phyloP scores from a whole-genome alignment of 2,329 filamentous ascomycete species.

The Penicillium sp. region DNA sequence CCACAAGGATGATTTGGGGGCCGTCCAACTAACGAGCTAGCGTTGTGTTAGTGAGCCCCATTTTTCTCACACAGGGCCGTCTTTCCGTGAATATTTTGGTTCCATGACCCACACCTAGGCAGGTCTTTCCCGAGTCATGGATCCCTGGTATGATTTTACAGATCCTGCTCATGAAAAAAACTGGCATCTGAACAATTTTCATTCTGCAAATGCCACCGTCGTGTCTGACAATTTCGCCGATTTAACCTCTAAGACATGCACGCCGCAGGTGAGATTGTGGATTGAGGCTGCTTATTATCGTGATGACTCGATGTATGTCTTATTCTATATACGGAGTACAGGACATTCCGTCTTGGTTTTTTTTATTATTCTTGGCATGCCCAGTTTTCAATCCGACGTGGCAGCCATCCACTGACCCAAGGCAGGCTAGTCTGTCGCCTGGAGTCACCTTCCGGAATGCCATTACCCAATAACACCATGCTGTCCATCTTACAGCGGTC shows the following conservation, averaged over 20 bases:
- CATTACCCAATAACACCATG: conserved; percentile 24
- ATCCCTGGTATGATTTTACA: not conserved
- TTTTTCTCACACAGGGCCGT: not conserved
- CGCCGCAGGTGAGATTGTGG: not conserved
- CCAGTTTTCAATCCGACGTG: conserved; percentile 14
- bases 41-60: not conserved
- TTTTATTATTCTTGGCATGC: conserved; percentile 6
- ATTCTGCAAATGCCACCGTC: not conserved
- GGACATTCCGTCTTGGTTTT: not conserved
- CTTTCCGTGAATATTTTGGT: not conserved
- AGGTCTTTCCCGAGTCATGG: not conserved
- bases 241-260: not conserved
- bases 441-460: conserved; percentile 23
- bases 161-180: not conserved
- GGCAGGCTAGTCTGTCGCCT: conserved; percentile 27
- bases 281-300: not conserved
- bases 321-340: not conserved
- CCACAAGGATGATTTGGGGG: not conserved
- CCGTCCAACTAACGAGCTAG: not conserved
- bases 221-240: not conserved
- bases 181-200: not conserved
- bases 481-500: conserved; percentile 31
- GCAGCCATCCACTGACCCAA: conserved; percentile 29
- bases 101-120: not conserved
- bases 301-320: not conserved